Conservation (phyloP, 257 asterid genomes). For the Perilla frutescens region DNA sequence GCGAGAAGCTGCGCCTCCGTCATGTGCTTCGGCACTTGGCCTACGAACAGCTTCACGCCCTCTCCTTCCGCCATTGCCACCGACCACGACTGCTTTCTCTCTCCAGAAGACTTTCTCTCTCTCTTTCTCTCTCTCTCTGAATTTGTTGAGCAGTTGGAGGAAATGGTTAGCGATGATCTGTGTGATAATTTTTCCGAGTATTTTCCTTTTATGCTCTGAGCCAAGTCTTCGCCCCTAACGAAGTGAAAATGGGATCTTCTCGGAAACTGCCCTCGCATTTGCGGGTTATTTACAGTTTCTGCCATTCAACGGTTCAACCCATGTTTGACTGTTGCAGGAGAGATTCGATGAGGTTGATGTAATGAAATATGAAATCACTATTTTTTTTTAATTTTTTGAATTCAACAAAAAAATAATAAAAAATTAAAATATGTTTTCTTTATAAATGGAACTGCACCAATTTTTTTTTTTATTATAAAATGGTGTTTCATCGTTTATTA, state of each 20-base stretch:
- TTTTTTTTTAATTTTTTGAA: too few species aligned
- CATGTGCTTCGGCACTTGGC: conserved; percentile 96
- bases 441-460: too few species aligned
- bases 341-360: too few species aligned
- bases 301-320: conserved; percentile 49
- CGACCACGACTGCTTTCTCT: conserved; percentile 9
- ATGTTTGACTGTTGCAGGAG: background rate
- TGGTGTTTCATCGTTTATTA: too few species aligned
- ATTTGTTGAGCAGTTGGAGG: conserved; percentile 16
- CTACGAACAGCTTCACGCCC: conserved; percentile 96
- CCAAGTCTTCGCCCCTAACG: conserved; percentile 45
- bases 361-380: too few species aligned
- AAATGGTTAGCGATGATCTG: conserved; percentile 37
- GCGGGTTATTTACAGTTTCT: conserved; percentile 38
- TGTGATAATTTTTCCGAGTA: conserved; percentile 17
- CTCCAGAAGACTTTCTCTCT: conserved; percentile 26
- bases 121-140: background rate
- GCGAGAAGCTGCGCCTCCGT: conserved; percentile 76
- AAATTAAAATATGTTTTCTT: too few species aligned
- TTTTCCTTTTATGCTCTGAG: conserved; percentile 32
- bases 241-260: conserved; percentile 44
- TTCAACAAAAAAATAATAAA: too few species aligned
- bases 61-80: conserved; percentile 89
- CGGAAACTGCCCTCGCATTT: conserved; percentile 31
- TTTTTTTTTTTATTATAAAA: too few species aligned